Conservation (phyloP, 2,329 filamentous ascomycete genomes). For the Xylariaceae sp. region DNA sequence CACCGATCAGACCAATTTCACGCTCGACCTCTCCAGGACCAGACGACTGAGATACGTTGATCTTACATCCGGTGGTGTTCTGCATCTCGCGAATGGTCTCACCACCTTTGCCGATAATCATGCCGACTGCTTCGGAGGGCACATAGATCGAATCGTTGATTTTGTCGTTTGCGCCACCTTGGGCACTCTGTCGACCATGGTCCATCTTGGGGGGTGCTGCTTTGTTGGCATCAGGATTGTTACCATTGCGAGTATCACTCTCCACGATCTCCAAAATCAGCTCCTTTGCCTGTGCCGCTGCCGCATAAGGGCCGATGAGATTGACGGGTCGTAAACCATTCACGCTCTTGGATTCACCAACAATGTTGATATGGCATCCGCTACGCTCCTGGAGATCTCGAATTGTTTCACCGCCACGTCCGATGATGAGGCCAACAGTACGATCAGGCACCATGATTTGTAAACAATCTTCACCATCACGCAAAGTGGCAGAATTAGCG, state of each 20-base stretch:
- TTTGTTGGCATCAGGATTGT: constrained; percentile 30
- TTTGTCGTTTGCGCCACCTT: constrained; percentile 54
- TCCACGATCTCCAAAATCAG: constrained; percentile 93
- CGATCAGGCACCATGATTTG: constrained; percentile 95
- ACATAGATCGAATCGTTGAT: constrained; percentile 81
- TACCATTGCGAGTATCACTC: constrained; percentile 68
- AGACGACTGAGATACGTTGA: constrained; percentile 83
- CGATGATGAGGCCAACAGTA: constrained; percentile 89
- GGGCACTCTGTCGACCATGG: constrained; percentile 40
- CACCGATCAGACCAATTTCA: constrained; percentile 82
- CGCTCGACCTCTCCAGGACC: constrained; percentile 76
- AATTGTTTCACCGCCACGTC: constrained; percentile 90
- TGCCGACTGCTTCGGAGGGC: constrained; percentile 86
- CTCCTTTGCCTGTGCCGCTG: constrained; percentile 76
- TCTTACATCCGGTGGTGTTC: constrained; percentile 82
- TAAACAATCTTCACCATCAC: constrained; percentile 79
- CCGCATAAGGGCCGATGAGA: constrained; percentile 74
- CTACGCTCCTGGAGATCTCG: constrained; percentile 87
- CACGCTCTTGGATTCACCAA: constrained; percentile 87
- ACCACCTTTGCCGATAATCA: constrained; percentile 94
- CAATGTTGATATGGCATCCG: constrained; percentile 94
- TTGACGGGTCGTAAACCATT: constrained; percentile 89
- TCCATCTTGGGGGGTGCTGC: constrained; percentile 37
- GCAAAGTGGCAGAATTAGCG: constrained; percentile 46
- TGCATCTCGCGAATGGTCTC: constrained; percentile 96